These are phyloP conservation scores for Canna indica DNA, from an alignment of 176 grass and related monocot genomes.

Conservation along the genomic window DNA sequence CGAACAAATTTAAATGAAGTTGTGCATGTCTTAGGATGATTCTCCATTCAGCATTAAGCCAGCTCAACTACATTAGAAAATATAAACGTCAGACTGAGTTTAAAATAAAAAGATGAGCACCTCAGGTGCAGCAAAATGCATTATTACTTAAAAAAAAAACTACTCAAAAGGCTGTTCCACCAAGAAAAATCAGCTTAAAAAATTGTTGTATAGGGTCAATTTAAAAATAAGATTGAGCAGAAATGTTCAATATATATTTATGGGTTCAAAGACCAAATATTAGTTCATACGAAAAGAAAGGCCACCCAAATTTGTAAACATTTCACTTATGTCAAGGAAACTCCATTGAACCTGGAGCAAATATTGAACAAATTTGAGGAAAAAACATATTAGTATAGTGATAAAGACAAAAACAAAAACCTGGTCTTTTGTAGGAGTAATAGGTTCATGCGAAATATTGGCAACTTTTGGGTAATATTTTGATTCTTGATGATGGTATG, in stretches of 20 bases:
- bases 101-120: neutral
- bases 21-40: conserved; percentile 54
- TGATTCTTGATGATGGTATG: conserved; percentile 28
- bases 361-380: neutral
- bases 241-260: neutral
- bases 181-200: neutral
- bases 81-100: neutral
- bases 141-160: neutral
- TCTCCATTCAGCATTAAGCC: conserved; percentile 81
- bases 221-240: neutral
- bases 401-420: conserved; percentile 24
- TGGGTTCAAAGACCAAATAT: neutral
- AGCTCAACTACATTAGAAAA: conserved; percentile 43
- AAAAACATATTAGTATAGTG: neutral
- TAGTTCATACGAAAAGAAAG: neutral
- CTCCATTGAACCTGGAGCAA: neutral
- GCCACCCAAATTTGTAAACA: neutral
- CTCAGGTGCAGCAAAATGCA: neutral
- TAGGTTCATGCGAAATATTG: conserved; percentile 33
- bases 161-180: neutral
- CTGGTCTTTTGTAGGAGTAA: conserved; percentile 49
- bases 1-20: conserved; percentile 63
- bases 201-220: neutral
- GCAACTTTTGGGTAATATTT: conserved; percentile 21
- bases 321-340: neutral